Conservation (phyloP, 2,329 filamentous ascomycete genomes). For the Neurospora crassa region DNA sequence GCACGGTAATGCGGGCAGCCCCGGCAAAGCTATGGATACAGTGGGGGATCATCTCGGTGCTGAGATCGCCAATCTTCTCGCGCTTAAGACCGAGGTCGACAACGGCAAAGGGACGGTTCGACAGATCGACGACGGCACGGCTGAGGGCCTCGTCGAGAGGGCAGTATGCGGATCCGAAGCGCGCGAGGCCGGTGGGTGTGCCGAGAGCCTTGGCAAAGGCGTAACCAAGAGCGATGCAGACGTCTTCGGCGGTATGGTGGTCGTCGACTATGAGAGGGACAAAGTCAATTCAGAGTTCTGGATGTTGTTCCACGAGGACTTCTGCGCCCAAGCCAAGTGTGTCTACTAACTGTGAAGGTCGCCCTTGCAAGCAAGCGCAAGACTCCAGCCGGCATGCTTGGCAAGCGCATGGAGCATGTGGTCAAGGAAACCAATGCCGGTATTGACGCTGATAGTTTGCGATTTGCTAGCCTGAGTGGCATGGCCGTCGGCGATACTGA, state of each 20-base stretch:
- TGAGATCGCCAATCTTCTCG: slow-evolving; percentile 89
- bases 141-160: slow-evolving; percentile 93
- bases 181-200: slow-evolving; percentile 68
- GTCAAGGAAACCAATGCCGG: slow-evolving; percentile 94
- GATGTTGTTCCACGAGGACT: not conserved
- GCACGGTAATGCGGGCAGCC: slow-evolving; percentile 81
- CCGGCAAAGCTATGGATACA: slow-evolving; percentile 91
- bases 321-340: not conserved
- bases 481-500: slow-evolving; percentile 50
- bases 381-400: slow-evolving; percentile 91
- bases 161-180: slow-evolving; percentile 86
- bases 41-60: slow-evolving; percentile 95
- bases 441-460: slow-evolving; percentile 80
- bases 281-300: not conserved
- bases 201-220: slow-evolving; percentile 78
- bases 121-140: slow-evolving; percentile 88
- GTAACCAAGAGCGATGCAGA: slow-evolving; percentile 79
- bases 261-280: slow-evolving; percentile 63
- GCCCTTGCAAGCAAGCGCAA: slow-evolving; percentile 72
- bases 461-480: slow-evolving; percentile 76
- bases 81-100: slow-evolving; percentile 76
- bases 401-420: slow-evolving; percentile 97
- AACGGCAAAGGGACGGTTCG: slow-evolving; percentile 80
- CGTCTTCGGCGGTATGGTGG: slow-evolving; percentile 96
- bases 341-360: slow-evolving; percentile 72